Conservation (phyloP, 73 alveolate species). For the Paramecium biaurelia region DNA sequence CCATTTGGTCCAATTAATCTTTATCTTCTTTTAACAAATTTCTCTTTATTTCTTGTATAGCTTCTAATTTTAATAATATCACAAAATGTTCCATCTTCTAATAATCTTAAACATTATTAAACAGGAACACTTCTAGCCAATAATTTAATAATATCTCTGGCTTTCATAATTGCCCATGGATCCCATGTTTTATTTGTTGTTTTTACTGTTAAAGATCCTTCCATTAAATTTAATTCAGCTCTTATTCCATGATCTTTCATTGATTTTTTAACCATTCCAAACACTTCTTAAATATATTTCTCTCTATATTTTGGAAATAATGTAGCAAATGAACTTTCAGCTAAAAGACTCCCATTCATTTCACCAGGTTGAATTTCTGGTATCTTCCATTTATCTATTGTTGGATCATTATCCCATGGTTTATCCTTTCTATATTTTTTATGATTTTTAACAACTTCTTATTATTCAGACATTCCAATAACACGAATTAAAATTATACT, state of each 20-base stretch:
- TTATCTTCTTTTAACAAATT: constrained; percentile 98
- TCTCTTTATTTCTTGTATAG: constrained; percentile 89
- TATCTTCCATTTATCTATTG: constrained; percentile 94
- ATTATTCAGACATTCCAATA: neutral
- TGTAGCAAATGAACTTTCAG: constrained; percentile 97
- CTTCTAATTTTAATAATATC: constrained; percentile 98
- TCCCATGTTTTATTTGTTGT: constrained; percentile 98
- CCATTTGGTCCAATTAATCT: constrained; percentile 99
- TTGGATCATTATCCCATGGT: constrained; percentile 90
- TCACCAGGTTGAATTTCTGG: constrained; percentile 91
- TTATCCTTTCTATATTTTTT: constrained; percentile 83
- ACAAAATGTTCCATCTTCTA: constrained; percentile 88
- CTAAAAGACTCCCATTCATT: constrained; percentile 87
- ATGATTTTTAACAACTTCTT: neutral
- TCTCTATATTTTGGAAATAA: constrained; percentile 98
- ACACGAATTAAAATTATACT: neutral
- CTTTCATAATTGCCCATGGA: constrained; percentile 97
- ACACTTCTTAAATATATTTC: constrained; percentile 85
- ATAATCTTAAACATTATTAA: constrained; percentile 72
- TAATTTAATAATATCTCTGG: constrained; percentile 97
- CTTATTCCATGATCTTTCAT: constrained; percentile 81
- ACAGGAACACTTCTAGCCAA: constrained; percentile 98
- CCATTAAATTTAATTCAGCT: constrained; percentile 94
- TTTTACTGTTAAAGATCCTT: constrained; percentile 99
- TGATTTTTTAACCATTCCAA: constrained; percentile 82